These are phyloP conservation scores for Urostyla sp. DNA, from an alignment of 73 alveolate species.

Conservation along the genomic window DNA sequence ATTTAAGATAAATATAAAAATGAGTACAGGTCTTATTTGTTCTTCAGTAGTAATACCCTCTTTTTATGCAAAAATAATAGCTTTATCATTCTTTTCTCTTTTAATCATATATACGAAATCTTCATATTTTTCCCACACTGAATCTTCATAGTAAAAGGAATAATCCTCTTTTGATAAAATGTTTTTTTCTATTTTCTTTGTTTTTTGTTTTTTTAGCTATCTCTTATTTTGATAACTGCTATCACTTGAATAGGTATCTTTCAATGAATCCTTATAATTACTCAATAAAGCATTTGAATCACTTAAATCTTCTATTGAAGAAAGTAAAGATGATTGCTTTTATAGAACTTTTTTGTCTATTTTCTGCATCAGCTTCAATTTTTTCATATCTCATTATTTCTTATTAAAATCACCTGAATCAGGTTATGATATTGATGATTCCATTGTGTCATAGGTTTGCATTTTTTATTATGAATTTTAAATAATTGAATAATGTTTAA, in stretches of 20 bases:
- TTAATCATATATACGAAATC: constrained; percentile 65
- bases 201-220: not conserved
- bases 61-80: constrained; percentile 12
- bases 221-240: not conserved
- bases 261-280: not conserved
- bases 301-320: not conserved
- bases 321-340: too few species aligned
- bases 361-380: not conserved
- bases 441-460: not conserved
- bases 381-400: not conserved
- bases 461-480: not conserved
- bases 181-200: not conserved
- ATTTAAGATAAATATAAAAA: not conserved
- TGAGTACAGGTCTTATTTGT: constrained; percentile 57
- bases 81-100: constrained; percentile 61
- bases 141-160: constrained; percentile 47
- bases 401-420: too few species aligned
- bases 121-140: constrained; percentile 75
- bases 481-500: not conserved
- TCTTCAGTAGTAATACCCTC: constrained; percentile 56
- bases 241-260: not conserved
- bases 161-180: constrained; percentile 45
- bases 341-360: not conserved
- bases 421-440: not conserved
- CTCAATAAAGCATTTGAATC: not conserved